These are phyloP conservation scores for Xylariaceae sp. DNA, from an alignment of 2,329 filamentous ascomycete genomes.

Conservation along the genomic window DNA sequence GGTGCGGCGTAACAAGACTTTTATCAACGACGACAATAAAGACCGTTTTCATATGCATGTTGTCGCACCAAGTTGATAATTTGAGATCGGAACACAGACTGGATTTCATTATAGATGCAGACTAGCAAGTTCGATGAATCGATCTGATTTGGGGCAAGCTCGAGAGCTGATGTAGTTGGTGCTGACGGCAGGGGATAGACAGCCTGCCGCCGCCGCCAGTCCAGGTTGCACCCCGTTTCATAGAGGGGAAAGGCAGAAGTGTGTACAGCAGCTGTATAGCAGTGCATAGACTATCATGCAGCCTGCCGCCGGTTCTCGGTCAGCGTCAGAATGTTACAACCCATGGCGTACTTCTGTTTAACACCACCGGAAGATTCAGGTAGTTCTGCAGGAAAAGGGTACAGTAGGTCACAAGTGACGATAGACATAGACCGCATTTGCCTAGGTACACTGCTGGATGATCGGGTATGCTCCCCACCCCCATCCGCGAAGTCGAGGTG, in stretches of 20 bases:
- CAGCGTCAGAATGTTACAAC: slow-evolving; percentile 14
- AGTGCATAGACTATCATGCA: slow-evolving; percentile 22
- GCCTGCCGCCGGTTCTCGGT: slow-evolving; percentile 30
- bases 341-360: slow-evolving; percentile 1
- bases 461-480: slow-evolving; percentile 3
- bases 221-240: slow-evolving; percentile 10
- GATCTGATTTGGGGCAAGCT: slow-evolving; percentile 22
- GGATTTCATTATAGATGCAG: slow-evolving; percentile 33
- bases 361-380: slow-evolving; percentile 15
- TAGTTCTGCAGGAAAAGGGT: neutral
- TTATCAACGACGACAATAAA: slow-evolving; percentile 11
- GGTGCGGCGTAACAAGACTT: slow-evolving; percentile 21
- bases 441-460: neutral
- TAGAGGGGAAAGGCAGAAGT: neutral
- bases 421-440: neutral
- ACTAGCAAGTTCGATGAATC: slow-evolving; percentile 18
- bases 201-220: slow-evolving; percentile 4
- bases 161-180: slow-evolving; percentile 21
- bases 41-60: neutral
- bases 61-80: neutral
- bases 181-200: slow-evolving; percentile 18
- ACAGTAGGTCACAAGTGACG: slow-evolving; percentile 1
- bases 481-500: neutral
- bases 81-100: slow-evolving; percentile 25
- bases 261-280: neutral